These are phyloP conservation scores for Xylariaceae sp. DNA, from an alignment of 2,329 filamentous ascomycete species.

Conservation along the genomic window DNA sequence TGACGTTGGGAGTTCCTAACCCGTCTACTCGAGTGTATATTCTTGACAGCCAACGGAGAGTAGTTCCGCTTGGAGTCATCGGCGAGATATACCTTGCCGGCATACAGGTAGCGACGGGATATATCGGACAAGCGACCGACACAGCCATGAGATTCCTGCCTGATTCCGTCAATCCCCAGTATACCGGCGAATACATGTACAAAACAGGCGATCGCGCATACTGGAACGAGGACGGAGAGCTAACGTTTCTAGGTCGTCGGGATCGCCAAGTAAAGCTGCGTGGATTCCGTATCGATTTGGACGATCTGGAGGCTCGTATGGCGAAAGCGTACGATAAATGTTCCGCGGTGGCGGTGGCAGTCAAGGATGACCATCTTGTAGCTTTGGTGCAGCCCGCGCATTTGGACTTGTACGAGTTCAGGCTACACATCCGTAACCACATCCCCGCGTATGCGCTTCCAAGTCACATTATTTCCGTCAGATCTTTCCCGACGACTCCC, in stretches of 20 bases:
- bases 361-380: neutral
- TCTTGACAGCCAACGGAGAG: slow-evolving; percentile 29
- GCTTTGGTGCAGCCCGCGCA: neutral
- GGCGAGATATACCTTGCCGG: slow-evolving; percentile 43
- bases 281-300: slow-evolving; percentile 6
- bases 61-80: slow-evolving; percentile 34
- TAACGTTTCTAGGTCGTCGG: neutral
- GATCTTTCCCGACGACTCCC: neutral
- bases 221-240: neutral
- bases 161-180: neutral
- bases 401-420: neutral
- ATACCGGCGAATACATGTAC: slow-evolving; percentile 5
- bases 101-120: slow-evolving; percentile 41
- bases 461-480: neutral
- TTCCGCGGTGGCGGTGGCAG: neutral
- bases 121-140: slow-evolving; percentile 32
- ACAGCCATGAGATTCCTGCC: slow-evolving; percentile 1
- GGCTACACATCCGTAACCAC: neutral
- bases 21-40: slow-evolving; percentile 39
- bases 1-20: slow-evolving; percentile 38
- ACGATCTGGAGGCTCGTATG: slow-evolving; percentile 6
- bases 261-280: slow-evolving; percentile 8
- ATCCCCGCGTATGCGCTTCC: neutral
- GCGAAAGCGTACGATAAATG: neutral
- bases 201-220: slow-evolving; percentile 5